Conservation (phyloP, 176 grass and related monocot species). For the Triticum urartu region DNA sequence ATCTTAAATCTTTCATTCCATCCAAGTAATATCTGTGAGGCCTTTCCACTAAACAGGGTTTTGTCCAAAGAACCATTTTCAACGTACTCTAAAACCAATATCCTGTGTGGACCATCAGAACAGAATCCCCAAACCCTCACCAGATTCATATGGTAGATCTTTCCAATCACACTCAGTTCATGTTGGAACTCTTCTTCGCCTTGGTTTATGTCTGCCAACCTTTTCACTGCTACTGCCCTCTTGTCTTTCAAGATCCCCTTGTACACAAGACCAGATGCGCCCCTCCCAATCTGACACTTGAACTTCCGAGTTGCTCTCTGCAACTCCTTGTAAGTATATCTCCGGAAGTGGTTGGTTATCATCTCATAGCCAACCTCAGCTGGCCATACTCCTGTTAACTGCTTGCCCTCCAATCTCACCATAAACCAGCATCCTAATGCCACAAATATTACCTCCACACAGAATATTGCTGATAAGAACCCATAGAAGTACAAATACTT, state of each 20-base stretch:
- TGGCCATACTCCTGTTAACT: slow-evolving; percentile 40
- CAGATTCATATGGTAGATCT: slow-evolving; percentile 51
- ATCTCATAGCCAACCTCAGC: slow-evolving; percentile 41
- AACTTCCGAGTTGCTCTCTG: slow-evolving; percentile 38
- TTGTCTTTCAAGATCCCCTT: slow-evolving; percentile 29
- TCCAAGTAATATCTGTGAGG: slow-evolving; percentile 4
- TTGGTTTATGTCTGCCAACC: slow-evolving; percentile 13
- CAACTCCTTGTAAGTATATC: slow-evolving; percentile 39
- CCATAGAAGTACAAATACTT: slow-evolving; percentile 29
- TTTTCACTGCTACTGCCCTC: slow-evolving; percentile 37
- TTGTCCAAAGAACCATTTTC: slow-evolving; percentile 40
- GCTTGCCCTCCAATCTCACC: slow-evolving; percentile 4
- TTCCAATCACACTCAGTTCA: slow-evolving; percentile 39
- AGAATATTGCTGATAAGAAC: slow-evolving; percentile 48
- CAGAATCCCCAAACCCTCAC: slow-evolving; percentile 44
- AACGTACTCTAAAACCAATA: slow-evolving; percentile 32
- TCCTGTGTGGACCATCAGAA: slow-evolving; percentile 34
- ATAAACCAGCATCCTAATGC: slow-evolving; percentile 38
- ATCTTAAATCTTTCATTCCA: slow-evolving; percentile 41
- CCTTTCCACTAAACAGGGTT: not conserved
- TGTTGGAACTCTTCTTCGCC: slow-evolving; percentile 39
- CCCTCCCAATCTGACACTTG: slow-evolving; percentile 30
- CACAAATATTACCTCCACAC: slow-evolving; percentile 31
- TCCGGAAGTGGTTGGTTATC: slow-evolving; percentile 38
- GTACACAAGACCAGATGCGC: slow-evolving; percentile 31